Conservation (phyloP, 176 grass and related monocot species). For the Saccharum spontaneum region DNA sequence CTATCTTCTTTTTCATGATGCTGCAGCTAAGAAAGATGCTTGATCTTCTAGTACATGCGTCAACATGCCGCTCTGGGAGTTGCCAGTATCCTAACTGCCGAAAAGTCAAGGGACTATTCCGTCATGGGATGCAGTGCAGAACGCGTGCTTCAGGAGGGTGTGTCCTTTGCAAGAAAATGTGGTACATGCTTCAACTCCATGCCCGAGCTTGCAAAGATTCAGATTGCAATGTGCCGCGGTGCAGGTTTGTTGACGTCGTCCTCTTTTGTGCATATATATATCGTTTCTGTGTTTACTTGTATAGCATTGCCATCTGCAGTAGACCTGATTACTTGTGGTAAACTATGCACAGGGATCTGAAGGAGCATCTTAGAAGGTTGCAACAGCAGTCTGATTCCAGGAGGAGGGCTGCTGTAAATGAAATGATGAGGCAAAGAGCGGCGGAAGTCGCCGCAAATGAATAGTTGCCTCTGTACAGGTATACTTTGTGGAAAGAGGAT, state of each 20-base stretch:
- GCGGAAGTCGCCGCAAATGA: conserved; percentile 77
- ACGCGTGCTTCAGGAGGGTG: conserved; percentile 77
- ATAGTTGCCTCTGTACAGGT: conserved; percentile 60
- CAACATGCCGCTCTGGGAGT: conserved; percentile 59
- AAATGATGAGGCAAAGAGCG: conserved; percentile 99
- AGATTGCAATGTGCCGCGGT: conserved; percentile 86
- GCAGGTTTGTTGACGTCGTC: conserved; percentile 68
- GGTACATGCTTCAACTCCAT: conserved; percentile 91
- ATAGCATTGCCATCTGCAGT: conserved; percentile 11
- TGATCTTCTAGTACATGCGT: conserved; percentile 82
- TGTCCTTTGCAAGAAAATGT: conserved; percentile 81
- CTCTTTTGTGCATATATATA: not conserved
- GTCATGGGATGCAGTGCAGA: conserved; percentile 81
- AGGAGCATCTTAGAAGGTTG: conserved; percentile 91
- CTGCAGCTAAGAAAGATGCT: conserved; percentile 87
- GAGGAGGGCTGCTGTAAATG: conserved; percentile 95
- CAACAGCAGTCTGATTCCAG: conserved; percentile 98
- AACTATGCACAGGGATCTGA: conserved; percentile 75
- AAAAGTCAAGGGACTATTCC: conserved; percentile 87
- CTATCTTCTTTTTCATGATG: conserved; percentile 24
- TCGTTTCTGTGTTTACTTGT: not conserved
- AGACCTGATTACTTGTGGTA: not conserved
- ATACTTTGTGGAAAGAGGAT: conserved; percentile 60
- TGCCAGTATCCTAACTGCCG: conserved; percentile 75
- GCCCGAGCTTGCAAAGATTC: conserved; percentile 94